Evolutionary conservation across 441 rosid species (phyloP), one percentile per base, ranked within the genome.

Genomic region (Bocquillonia castaneifolia): DNA sequence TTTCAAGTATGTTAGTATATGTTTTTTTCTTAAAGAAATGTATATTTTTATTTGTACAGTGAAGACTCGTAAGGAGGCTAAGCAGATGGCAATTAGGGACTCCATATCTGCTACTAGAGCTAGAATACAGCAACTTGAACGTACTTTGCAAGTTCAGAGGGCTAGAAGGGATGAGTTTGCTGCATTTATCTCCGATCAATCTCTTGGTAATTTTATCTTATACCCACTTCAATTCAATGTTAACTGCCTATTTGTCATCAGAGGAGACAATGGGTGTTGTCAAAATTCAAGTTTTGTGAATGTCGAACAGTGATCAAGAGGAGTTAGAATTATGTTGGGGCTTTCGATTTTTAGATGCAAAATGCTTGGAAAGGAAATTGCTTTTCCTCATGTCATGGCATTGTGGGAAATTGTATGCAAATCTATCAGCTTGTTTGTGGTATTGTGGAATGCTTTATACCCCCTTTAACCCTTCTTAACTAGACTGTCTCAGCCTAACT

Each of bases 31-130:
- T n/a, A n/a, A n/a, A n/a, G n/a, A n/a, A n/a, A n/a, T n/a, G n/a
- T n/a, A 55, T 59, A 64, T 42, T 62, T 44, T 22, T 74, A 37
- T 28, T 39, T 74, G 28, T 76, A 51, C 73, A 91, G 99, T 79
- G 78, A 93, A 91, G 81, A 89, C 96, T 2, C 88, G 87, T 73
- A 83, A 75, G 71, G 97, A 93, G 80, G 96, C 88, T 9, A 79
- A 78, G 65, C 86, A 88, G 72, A 84, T 91, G 84, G 84, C 84
- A 14, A 69, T 71, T 28, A 80, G 84, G 75, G 96, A 91, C 63
- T 76, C 86, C 29, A 74, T 91, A 58, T 84, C 85, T 70, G 85
- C 85, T 22, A 56, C 75, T 29, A 85, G 84, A 59, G 78, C 84
- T 66, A 80, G 85, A 74, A 65, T 83, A 32, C 83, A 83, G 72